Evolutionary conservation across 495 filamentous ascomycete genomes (phyloP).

Genomic region (Hypoxylon crocopeplum): DNA sequence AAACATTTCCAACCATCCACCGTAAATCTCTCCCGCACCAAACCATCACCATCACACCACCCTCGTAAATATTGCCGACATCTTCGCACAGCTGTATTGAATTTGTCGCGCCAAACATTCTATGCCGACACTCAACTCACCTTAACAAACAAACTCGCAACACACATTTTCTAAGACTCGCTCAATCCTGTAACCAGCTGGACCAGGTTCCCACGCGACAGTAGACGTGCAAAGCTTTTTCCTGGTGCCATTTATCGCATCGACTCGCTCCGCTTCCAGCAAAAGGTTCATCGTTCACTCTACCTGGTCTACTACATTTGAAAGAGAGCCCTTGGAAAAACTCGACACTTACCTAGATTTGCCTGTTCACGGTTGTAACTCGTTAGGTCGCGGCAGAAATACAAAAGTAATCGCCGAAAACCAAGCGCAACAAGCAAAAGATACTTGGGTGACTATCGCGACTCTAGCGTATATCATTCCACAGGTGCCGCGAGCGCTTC

Average conservation of each 20-base stretch:
- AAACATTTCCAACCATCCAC: constrained; percentile 1
- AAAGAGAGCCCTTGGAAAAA: constrained; percentile 15
- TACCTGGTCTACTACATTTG: constrained; percentile 19
- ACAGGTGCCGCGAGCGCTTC: constrained; percentile 32
- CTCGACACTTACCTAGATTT: constrained; percentile 27
- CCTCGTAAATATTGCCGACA: constrained; percentile 15
- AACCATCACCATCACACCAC: constrained; percentile 15
- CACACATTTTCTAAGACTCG: constrained; percentile 9
- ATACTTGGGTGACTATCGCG: constrained; percentile 36
- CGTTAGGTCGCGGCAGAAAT: constrained; percentile 32
- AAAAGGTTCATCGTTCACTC: constrained; percentile 7
- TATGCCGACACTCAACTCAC: constrained; percentile 5
- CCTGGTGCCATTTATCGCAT: constrained; percentile 13
- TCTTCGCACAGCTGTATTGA: constrained; percentile 11
- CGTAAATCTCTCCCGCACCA: constrained; percentile 3
- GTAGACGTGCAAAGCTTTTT: constrained; percentile 29
- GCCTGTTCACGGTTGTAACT: constrained; percentile 35
- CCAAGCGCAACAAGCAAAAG: constrained; percentile 1
- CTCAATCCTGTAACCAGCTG: constrained; percentile 3
- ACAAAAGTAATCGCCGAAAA: constrained; percentile 34
- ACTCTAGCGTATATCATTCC: constrained; percentile 32
- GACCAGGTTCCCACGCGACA: constrained; percentile 15
- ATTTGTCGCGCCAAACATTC: constrained; percentile 5
- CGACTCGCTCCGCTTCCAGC: constrained; percentile 3
- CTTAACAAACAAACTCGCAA: constrained; percentile 1